Evolutionary conservation across 345 rosid species (phyloP), one percentile per base, ranked within the genome.

Genomic region (Syzygium aqueum): DNA sequence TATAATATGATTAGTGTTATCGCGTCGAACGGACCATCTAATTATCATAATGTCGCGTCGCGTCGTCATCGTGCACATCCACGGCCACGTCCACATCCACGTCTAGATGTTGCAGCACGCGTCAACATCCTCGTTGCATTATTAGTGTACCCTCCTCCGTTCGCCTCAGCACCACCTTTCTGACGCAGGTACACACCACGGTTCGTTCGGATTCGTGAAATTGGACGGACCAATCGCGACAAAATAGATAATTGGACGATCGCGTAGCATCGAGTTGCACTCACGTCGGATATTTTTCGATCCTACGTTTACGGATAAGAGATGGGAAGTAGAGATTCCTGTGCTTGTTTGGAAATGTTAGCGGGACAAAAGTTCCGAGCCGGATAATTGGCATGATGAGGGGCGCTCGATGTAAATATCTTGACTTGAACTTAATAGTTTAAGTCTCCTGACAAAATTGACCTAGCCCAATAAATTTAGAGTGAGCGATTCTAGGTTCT

Each of bases 191-290:
- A 57, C 63, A 25, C 63, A 11, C 63, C 28, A 4, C 11, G 77
- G 40, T 30, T 30, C 77, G 10, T 28, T 7, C 77, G 1, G 5
- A 30, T 65, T 65, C 11, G 40, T 65, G 0, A 40, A 33, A 30
- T 30, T 65, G 77, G 43, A 65, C 2, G 77, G 77, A 40, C 3
- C 11, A 28, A 9, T 65, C 77, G 19, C 22, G 43, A 65, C 77
- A 19, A 63, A 63, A 65, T 3, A 65, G 77, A 65, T 33, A 30
- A 65, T 65, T 65, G 14, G 43, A 65, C 30, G 40, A 0, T 30
- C 23, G 8, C 23, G 25, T 53, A 2, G 21, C 22, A 0, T 30
- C 0, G 40, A 65, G 40, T 8, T 0, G 10, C 43, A 4, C 43
- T 40, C 43, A 27, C 21, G 37, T 15, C 40, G 30, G 77, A 65